phyloP scores from a whole-genome alignment of 305 asterid species.

The Salvia sclarea region DNA sequence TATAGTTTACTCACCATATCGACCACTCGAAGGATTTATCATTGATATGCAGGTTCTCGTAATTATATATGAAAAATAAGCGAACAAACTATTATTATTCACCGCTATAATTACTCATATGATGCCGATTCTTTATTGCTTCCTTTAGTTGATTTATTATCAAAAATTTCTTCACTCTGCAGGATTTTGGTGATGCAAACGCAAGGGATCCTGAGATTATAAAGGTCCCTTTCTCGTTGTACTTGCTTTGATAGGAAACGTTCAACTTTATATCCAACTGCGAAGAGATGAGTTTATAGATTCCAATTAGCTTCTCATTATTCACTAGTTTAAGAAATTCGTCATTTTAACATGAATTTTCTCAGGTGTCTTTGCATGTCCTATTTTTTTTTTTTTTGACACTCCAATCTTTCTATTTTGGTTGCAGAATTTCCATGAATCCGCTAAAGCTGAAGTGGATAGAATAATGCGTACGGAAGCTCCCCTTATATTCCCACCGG shows the following conservation, averaged over 20 bases:
- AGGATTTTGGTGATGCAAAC: constrained; percentile 45
- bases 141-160: constrained; percentile 23
- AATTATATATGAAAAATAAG: constrained; percentile 12
- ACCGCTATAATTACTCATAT: not conserved
- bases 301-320: constrained; percentile 12
- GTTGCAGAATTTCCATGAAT: constrained; percentile 57
- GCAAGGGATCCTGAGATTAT: constrained; percentile 37
- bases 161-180: constrained; percentile 27
- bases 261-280: no score
- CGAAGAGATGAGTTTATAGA: constrained; percentile 1
- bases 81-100: not conserved
- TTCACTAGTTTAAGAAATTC: no score
- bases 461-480: constrained; percentile 84
- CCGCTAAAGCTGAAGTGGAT: constrained; percentile 77
- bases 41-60: constrained; percentile 69
- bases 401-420: constrained; percentile 20
- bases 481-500: constrained; percentile 83
- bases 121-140: constrained; percentile 8
- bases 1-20: constrained; percentile 88
- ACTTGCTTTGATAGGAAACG: not conserved
- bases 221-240: constrained; percentile 39
- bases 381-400: not conserved
- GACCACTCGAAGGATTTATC: constrained; percentile 79
- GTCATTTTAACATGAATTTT: constrained; percentile 4
- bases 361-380: not conserved